Conservation (phyloP, 208 protist species). For the Naegleria fowleri region DNA sequence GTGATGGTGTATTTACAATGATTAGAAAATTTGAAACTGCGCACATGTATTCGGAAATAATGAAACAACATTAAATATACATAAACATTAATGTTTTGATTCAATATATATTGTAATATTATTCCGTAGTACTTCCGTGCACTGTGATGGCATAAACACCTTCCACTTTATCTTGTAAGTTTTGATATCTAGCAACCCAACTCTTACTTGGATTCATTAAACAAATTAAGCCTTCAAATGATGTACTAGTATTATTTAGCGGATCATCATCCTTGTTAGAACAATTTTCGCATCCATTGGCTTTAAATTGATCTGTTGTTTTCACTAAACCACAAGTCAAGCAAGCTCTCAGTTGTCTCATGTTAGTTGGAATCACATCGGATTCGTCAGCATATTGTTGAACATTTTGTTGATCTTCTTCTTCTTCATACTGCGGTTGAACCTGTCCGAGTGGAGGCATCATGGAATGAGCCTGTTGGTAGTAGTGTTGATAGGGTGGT, state of each 20-base stretch:
- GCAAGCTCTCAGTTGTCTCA: slow-evolving; percentile 17
- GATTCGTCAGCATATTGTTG: not conserved
- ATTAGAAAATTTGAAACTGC: not conserved
- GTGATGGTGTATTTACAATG: not conserved
- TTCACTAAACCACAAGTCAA: slow-evolving; percentile 6
- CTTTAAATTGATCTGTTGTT: slow-evolving; percentile 13
- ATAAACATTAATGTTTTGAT: not conserved
- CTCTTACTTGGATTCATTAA: not conserved
- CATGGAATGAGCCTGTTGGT: not conserved
- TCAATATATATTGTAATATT: not conserved
- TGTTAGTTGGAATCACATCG: not conserved
- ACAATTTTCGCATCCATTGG: slow-evolving; percentile 24
- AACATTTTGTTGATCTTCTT: not conserved
- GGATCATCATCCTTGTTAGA: not conserved
- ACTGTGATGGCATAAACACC: slow-evolving; percentile 18
- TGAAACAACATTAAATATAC: not conserved
- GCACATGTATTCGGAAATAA: not conserved
- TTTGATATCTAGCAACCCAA: slow-evolving; percentile 27
- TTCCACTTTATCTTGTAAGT: not conserved
- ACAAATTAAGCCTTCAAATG: slow-evolving; percentile 25
- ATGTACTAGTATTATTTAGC: not conserved
- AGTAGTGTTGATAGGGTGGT: not conserved
- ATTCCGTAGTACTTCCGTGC: not conserved
- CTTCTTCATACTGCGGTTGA: not conserved
- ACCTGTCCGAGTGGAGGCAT: not conserved